Conservation (phyloP, 2,329 filamentous ascomycete species). For the Nigrograna mackinnonii region DNA sequence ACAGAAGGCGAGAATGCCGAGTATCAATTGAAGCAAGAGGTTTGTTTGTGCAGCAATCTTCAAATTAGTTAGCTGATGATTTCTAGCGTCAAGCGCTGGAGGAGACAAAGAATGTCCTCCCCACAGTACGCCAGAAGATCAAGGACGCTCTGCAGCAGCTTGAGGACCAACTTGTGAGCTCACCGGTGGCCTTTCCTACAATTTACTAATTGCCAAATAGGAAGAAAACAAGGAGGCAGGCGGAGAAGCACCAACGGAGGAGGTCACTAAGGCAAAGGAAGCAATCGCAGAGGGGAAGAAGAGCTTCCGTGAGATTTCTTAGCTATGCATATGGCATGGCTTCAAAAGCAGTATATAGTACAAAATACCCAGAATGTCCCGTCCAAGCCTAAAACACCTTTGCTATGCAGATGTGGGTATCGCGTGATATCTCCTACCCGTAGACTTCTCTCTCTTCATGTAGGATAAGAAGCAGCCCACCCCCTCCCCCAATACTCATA, state of each 20-base stretch:
- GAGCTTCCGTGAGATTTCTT: slow-evolving; percentile 37
- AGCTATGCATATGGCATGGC: too few relatives aligned
- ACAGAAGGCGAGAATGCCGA: slow-evolving; percentile 74
- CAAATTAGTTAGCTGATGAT: slow-evolving; percentile 8
- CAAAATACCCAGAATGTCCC: too few relatives aligned
- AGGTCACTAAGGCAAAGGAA: slow-evolving; percentile 51
- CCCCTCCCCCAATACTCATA: too few relatives aligned
- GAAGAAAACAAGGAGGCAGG: slow-evolving; percentile 45
- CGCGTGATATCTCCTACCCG: too few relatives aligned
- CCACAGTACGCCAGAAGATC: slow-evolving; percentile 72
- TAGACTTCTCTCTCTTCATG: too few relatives aligned
- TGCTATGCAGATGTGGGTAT: too few relatives aligned
- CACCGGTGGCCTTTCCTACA: background rate
- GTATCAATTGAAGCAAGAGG: slow-evolving; percentile 85
- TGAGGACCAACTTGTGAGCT: slow-evolving; percentile 73
- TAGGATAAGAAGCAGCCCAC: too few relatives aligned
- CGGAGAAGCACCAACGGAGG: slow-evolving; percentile 42
- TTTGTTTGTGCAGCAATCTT: slow-evolving; percentile 39
- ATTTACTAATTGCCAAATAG: slow-evolving; percentile 22
- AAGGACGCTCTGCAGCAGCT: slow-evolving; percentile 71
- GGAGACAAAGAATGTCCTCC: slow-evolving; percentile 85
- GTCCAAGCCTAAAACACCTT: too few relatives aligned
- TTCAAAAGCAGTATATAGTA: too few relatives aligned
- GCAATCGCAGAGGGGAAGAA: slow-evolving; percentile 45
- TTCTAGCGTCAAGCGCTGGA: slow-evolving; percentile 75